phyloP scores from a whole-genome alignment of 2,329 filamentous ascomycete genomes.

The Pseudogymnoascus sp. region DNA sequence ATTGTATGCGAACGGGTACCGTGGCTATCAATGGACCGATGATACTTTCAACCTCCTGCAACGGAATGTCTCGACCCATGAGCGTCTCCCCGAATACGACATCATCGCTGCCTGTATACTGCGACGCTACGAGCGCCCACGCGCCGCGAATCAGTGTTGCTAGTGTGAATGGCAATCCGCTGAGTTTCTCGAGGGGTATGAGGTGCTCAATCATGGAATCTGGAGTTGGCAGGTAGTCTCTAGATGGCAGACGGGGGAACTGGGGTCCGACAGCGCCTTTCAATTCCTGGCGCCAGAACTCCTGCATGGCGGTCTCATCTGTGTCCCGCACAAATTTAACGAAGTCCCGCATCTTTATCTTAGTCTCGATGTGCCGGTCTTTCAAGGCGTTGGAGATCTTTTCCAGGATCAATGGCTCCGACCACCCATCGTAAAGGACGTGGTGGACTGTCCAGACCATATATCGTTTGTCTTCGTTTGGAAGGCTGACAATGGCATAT shows the following conservation, averaged over 20 bases:
- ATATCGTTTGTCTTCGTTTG: conserved; percentile 22
- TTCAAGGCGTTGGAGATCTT: conserved; percentile 21
- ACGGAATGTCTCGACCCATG: conserved; percentile 33
- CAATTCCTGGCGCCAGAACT: conserved; percentile 40
- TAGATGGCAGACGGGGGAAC: conserved; percentile 40
- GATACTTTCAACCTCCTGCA: conserved; percentile 34
- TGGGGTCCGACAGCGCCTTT: conserved; percentile 37
- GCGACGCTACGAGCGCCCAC: conserved; percentile 33
- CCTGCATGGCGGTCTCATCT: conserved; percentile 32
- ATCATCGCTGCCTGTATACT: conserved; percentile 32
- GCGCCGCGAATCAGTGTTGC: conserved; percentile 25
- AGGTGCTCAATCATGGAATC: conserved; percentile 37
- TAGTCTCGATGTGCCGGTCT: conserved; percentile 17
- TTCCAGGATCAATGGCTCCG: conserved; percentile 26
- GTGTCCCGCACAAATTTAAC: conserved; percentile 38
- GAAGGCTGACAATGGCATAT: conserved; percentile 18
- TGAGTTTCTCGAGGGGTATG: conserved; percentile 15
- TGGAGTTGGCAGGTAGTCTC: conserved; percentile 37
- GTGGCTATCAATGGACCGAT: conserved; percentile 37
- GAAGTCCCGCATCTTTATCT: conserved; percentile 37
- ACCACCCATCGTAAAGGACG: conserved; percentile 49
- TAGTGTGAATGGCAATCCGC: conserved; percentile 15
- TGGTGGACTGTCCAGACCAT: conserved; percentile 50
- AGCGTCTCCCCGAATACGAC: conserved; percentile 37
- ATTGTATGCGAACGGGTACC: conserved; percentile 32